A percentile compares a stretch with the other conserved stretches of the same genome.
Conservation (phyloP, 768 basidiomycete genomes). For the Russula sp. region DNA sequence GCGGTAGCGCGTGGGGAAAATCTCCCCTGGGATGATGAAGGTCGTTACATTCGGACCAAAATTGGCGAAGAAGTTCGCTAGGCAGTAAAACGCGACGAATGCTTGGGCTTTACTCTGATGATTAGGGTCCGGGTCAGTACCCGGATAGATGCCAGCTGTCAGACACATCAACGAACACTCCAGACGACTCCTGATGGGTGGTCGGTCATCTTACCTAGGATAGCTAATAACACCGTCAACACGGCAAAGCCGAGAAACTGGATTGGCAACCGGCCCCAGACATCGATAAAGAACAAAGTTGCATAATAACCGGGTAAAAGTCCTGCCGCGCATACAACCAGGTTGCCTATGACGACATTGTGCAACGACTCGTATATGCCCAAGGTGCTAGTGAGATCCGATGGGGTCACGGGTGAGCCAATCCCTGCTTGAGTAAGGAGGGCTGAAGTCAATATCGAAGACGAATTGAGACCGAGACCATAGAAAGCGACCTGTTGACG, state of each 20-base stretch:
- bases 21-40: constrained; percentile 45
- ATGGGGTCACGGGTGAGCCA: constrained; percentile 41
- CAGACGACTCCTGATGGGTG: constrained; percentile 30
- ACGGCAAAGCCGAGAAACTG: constrained; percentile 73
- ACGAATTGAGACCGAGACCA: constrained; percentile 80
- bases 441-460: constrained; percentile 63
- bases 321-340: constrained; percentile 73
- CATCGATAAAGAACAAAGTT: constrained; percentile 63
- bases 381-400: neutral
- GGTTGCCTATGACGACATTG: constrained; percentile 68
- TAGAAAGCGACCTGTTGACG: constrained; percentile 72
- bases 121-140: neutral
- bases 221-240: constrained; percentile 61
- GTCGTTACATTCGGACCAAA: constrained; percentile 46
- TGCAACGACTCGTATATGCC: constrained; percentile 50
- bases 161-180: constrained; percentile 33
- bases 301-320: constrained; percentile 78
- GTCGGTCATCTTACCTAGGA: constrained; percentile 52
- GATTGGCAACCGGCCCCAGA: constrained; percentile 78
- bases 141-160: constrained; percentile 23
- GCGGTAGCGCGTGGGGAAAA: constrained; percentile 47
- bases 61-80: constrained; percentile 43
- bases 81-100: constrained; percentile 42
- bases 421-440: constrained; percentile 48
- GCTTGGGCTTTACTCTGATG: constrained; percentile 42